Evolutionary conservation across 2,329 filamentous ascomycete species (phyloP).

Genomic region (Colletotrichum euphorbiae): DNA sequence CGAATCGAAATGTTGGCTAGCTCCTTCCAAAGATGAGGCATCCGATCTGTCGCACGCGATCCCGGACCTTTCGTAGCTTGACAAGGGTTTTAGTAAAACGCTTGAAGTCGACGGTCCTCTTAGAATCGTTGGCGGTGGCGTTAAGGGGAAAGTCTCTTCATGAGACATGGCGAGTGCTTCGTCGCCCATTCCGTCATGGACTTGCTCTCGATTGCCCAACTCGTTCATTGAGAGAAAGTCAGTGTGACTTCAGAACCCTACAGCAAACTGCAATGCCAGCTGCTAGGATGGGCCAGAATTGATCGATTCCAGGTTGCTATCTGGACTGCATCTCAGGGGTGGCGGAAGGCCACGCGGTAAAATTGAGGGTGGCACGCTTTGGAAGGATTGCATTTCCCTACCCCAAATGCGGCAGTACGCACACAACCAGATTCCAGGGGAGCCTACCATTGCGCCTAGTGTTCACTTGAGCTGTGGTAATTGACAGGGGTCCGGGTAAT

Average conservation of each 20-base stretch:
- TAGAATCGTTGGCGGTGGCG: constrained; percentile 14
- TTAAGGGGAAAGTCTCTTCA: constrained; percentile 1
- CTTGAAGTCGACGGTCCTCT: constrained; percentile 17
- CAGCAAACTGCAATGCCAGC: not conserved
- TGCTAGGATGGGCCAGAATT: not conserved
- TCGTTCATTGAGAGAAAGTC: not conserved
- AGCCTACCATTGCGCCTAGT: constrained; percentile 1
- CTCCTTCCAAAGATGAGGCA: not conserved
- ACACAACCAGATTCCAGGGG: not conserved
- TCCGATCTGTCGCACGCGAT: not conserved
- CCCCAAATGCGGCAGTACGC: not conserved
- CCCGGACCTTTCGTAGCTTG: constrained; percentile 26
- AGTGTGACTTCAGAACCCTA: not conserved
- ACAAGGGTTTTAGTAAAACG: constrained; percentile 33
- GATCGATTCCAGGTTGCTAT: not conserved
- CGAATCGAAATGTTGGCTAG: constrained; percentile 3
- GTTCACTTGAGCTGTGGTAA: constrained; percentile 1
- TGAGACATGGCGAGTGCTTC: constrained; percentile 1
- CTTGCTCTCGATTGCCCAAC: constrained; percentile 12
- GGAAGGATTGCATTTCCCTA: too few species aligned
- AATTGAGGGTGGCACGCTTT: not conserved
- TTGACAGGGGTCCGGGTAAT: constrained; percentile 16
- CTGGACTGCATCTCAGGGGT: constrained; percentile 2
- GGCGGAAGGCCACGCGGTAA: not conserved
- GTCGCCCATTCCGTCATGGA: constrained; percentile 10